phyloP scores from a whole-genome alignment of 2,329 filamentous ascomycete species.

The Verruconis gallopava region DNA sequence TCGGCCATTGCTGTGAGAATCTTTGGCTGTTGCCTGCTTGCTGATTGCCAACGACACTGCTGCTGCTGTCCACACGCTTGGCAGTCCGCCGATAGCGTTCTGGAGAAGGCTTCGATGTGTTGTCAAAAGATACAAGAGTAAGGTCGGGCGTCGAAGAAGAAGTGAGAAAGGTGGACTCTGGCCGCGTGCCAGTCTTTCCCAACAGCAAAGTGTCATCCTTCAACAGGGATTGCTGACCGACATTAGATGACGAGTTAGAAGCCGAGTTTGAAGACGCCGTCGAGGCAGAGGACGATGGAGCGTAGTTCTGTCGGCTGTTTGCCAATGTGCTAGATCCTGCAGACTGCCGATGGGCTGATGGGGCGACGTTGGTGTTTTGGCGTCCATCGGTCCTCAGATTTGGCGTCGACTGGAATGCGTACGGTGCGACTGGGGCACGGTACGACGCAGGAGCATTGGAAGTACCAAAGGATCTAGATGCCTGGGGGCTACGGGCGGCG shows the following conservation, averaged over 20 bases:
- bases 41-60: slow-evolving; percentile 14
- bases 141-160: slow-evolving; percentile 41
- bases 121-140: slow-evolving; percentile 41
- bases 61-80: slow-evolving; percentile 41
- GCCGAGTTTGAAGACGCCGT: slow-evolving; percentile 36
- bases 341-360: slow-evolving; percentile 20
- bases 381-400: slow-evolving; percentile 44
- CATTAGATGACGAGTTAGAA: slow-evolving; percentile 32
- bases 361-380: slow-evolving; percentile 40
- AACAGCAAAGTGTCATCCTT: slow-evolving; percentile 37
- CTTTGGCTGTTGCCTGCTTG: background rate
- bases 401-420: slow-evolving; percentile 38
- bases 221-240: slow-evolving; percentile 22
- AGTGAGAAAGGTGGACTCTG: slow-evolving; percentile 36
- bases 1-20: background rate
- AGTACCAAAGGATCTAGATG: slow-evolving; percentile 2
- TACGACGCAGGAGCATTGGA: slow-evolving; percentile 25
- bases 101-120: slow-evolving; percentile 54
- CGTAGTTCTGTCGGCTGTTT: slow-evolving; percentile 15
- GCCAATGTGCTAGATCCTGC: background rate
- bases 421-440: slow-evolving; percentile 35
- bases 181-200: slow-evolving; percentile 26
- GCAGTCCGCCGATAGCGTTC: slow-evolving; percentile 70
- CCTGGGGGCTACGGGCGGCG: background rate
- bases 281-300: slow-evolving; percentile 29